Base-by-base conservation (phyloP, 2,329 filamentous ascomycete species). In the Pseudocercospora crystallina region DNA sequence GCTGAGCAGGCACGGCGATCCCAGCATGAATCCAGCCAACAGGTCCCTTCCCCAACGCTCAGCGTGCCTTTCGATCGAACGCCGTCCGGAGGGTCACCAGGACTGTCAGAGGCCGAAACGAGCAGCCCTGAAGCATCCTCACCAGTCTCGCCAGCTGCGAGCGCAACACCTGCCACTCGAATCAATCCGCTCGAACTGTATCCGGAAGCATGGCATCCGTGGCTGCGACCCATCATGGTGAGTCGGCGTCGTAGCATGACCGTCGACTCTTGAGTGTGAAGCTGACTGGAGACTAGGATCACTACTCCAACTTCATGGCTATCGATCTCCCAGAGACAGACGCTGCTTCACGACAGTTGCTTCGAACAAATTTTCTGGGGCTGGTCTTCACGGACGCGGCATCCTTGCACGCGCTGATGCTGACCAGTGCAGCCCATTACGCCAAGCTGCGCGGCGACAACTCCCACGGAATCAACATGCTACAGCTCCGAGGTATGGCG, bases 401-500 rank as follows among this genome's bases (percentile, higher is more conserved):
- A 3, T 57, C 72, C 11, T 66, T 76, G 46, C 69, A 72, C 17
- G 67, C 75, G 14, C 66, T 74, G 32, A 64, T 76, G 48, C 63
- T 76, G 10, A 62, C 72, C 32, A 66, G 73, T 1, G 69, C 71
- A n/a, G 70, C 73, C 3, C 69, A 75, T 47, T 73, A 69, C 55
- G 66, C 66, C 17, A 65, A 69, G 14, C 46, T 69, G 4, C 62
- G 61, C 32, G 58, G 58, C 11, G 36, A 57, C 2, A 66, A 43
- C 53, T 69, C 52, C 10, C 67, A 69, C 49, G 48, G 58, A 12
- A 67, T 69, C 46, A 62, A 69, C 43, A 60, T 78, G 5, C 66
- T 76, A 3, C 65, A 67, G 30, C 67, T 80, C 8, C 73, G 74
- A 47, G 70, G 69, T 31, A 70, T 73, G 58, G 74, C 76, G 12